Evolutionary conservation across 345 rosid species (phyloP), one percentile per base, ranked within the genome.

Genomic region (Capsella bursapastoris): DNA sequence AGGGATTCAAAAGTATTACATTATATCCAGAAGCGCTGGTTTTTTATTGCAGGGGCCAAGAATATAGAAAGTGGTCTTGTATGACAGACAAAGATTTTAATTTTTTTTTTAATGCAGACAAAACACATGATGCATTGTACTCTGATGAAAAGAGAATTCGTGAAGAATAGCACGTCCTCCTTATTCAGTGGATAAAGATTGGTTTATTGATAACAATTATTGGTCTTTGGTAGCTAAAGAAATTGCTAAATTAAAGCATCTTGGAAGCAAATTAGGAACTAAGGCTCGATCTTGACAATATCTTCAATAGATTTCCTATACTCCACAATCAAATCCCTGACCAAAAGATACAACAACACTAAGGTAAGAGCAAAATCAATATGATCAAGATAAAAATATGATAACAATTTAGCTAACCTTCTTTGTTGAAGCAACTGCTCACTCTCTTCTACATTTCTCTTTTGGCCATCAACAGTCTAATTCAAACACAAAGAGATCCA

Each of bases 381-480:
- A 49, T 41, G 5, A 75, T 67, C 68, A 75, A 22, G 44, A 43
- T 4, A 3, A 58, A 18, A 18, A 37, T 8, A 59, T 37, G 12
- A 52, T 16, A 34, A 32, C 37, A 57, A 40, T 38, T n/a, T 44
- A 8, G 63, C 10, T 63, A 22, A 84, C 97, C 89, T 92, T 73
- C 94, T 79, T 58, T 85, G 93, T 71, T 84, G 87, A 44, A 86
- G 83, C 78, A 89, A 59, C 64, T 82, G 90, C 77, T 86, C 91
- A 51, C 83, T 84, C 67, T 94, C 97, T 61, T 91, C 96, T 37
- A 89, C 59, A 82, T 87, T 89, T 68, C 66, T 40, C 81, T 88
- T 89, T 81, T 94, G 98, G 50, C 90, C 91, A 76, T 89, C 95
- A 40, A 89, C 92, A 22, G 97, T 90, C 97, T 93, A 2, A 70